These are phyloP conservation scores for Nothophytophthora sp. DNA, from an alignment of 352 stramenopile species.

Conservation along the genomic window DNA sequence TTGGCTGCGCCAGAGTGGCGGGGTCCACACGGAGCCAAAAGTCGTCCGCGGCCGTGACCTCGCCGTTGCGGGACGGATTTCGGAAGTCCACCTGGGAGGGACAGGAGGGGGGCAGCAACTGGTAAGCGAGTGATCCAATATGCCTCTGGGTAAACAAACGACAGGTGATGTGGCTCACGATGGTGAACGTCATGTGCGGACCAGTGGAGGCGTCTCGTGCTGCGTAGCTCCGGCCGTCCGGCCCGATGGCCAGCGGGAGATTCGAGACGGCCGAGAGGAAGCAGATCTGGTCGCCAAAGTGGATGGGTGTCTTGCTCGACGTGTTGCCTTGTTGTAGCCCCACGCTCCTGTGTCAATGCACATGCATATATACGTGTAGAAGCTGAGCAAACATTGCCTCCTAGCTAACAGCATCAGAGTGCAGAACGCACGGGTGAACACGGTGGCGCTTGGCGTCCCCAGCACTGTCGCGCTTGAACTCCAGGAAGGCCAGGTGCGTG, in stretches of 20 bases:
- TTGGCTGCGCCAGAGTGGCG: slow-evolving; percentile 10
- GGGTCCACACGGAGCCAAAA: slow-evolving; percentile 63
- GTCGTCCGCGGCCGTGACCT: slow-evolving; percentile 41
- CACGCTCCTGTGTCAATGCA: slow-evolving; percentile 16
- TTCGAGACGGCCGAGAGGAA: slow-evolving; percentile 47
- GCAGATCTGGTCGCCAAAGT: slow-evolving; percentile 65
- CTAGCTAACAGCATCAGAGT: neutral
- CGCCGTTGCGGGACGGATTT: slow-evolving; percentile 43
- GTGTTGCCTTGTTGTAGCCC: slow-evolving; percentile 48
- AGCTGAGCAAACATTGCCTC: neutral
- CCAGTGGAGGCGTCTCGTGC: slow-evolving; percentile 23
- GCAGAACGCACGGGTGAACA: slow-evolving; percentile 18
- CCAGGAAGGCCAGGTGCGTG: slow-evolving; percentile 58
- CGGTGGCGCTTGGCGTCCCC: slow-evolving; percentile 10
- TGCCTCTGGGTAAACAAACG: neutral
- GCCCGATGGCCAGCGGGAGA: slow-evolving; percentile 50
- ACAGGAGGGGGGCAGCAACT: neutral
- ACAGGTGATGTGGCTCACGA: slow-evolving; percentile 26
- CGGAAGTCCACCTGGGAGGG: slow-evolving; percentile 45
- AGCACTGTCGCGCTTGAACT: slow-evolving; percentile 37
- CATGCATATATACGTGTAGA: neutral
- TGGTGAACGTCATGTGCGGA: slow-evolving; percentile 65
- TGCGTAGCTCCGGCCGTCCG: slow-evolving; percentile 35
- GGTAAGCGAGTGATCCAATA: neutral
- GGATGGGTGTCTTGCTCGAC: slow-evolving; percentile 42